Evolutionary conservation across 2,329 filamentous ascomycete genomes (phyloP).

Genomic region (Blastomyces gilchristii): DNA sequence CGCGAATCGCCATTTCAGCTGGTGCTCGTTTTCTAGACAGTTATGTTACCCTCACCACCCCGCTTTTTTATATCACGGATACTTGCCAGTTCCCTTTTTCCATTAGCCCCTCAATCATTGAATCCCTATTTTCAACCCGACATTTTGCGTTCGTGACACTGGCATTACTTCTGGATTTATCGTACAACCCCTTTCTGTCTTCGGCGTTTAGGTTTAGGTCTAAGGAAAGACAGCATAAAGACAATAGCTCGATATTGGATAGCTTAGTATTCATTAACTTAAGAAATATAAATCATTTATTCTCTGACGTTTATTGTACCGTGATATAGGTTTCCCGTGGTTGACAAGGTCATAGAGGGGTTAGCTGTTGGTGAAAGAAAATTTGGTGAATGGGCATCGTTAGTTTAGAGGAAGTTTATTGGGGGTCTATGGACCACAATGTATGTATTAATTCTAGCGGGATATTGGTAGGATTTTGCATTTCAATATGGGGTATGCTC

Average conservation of each 20-base stretch:
- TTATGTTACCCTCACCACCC: background rate
- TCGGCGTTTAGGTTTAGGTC: slow-evolving; percentile 1
- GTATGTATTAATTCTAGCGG: background rate
- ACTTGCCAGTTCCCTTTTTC: background rate
- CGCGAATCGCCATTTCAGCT: background rate
- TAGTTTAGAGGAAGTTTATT: background rate
- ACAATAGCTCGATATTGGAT: background rate
- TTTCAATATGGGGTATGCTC: background rate
- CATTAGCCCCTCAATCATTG: background rate
- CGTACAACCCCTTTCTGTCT: background rate
- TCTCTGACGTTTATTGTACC: background rate
- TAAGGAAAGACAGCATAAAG: too few relatives aligned
- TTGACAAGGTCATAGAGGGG: background rate
- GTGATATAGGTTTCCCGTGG: background rate
- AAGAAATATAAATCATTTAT: slow-evolving; percentile 14
- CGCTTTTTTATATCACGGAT: background rate
- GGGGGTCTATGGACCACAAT: background rate
- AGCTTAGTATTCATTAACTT: background rate
- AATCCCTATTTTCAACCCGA: background rate
- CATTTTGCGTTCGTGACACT: background rate
- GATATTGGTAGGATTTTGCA: background rate
- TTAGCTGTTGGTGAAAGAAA: background rate
- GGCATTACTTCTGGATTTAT: background rate
- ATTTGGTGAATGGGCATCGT: background rate
- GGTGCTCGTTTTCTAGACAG: background rate